A percentile compares a stretch with the other conserved stretches of the same genome.
These are phyloP conservation scores for Fagopyrum esculentum DNA, from an alignment of 148 eudicot genomes.

Conservation along the genomic window DNA sequence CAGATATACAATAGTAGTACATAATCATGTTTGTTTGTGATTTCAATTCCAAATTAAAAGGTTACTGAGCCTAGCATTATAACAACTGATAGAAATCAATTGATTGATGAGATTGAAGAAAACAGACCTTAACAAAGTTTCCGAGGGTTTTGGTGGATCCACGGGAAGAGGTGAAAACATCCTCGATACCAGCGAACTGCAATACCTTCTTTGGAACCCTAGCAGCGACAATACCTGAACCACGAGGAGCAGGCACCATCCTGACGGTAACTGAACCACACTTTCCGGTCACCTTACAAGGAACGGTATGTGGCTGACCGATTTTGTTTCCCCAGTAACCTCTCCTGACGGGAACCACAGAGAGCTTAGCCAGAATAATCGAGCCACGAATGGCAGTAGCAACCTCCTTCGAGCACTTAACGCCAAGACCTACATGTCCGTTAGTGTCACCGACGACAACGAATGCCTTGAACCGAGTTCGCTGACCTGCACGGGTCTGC, in stretches of 20 bases:
- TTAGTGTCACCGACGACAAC: constrained; percentile 70
- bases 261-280: constrained; percentile 75
- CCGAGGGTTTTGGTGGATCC: constrained; percentile 89
- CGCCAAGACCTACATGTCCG: constrained; percentile 80
- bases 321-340: constrained; percentile 94
- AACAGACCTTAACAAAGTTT: constrained; percentile 70
- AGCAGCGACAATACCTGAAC: constrained; percentile 85
- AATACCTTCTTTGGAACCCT: constrained; percentile 86
- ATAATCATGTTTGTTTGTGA: too few species aligned
- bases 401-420: constrained; percentile 79
- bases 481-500: constrained; percentile 81
- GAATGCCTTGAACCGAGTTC: constrained; percentile 85
- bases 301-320: constrained; percentile 77
- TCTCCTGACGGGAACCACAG: constrained; percentile 74
- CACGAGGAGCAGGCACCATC: constrained; percentile 85
- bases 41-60: too few species aligned
- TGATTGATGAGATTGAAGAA: background rate
- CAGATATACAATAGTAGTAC: too few species aligned
- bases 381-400: constrained; percentile 81
- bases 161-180: constrained; percentile 79
- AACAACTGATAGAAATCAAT: background rate
- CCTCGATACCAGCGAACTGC: constrained; percentile 88
- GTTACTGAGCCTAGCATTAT: too few species aligned
- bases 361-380: constrained; percentile 67
- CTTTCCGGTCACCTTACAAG: constrained; percentile 83